A percentile compares a stretch with the other conserved stretches of the same genome.
Evolutionary conservation across 768 basidiomycete genomes (phyloP).

Genomic region (Saitozyma podzolica): DNA sequence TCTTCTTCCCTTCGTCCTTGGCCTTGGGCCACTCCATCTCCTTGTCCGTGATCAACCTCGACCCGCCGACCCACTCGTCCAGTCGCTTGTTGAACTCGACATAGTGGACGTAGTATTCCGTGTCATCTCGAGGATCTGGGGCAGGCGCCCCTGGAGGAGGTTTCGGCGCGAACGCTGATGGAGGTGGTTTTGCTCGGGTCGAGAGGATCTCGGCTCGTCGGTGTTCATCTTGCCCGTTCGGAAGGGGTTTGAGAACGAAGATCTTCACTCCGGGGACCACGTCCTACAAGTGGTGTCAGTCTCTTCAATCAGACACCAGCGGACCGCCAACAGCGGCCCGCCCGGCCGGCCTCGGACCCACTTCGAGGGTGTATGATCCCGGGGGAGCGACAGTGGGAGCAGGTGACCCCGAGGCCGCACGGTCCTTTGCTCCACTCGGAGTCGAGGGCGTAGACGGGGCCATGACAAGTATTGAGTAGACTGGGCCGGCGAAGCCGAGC

Average conservation of each 20-base stretch:
- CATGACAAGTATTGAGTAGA: conserved; percentile 15
- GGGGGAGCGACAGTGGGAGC: conserved; percentile 40
- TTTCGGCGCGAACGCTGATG: conserved; percentile 47
- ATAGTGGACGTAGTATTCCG: conserved; percentile 98
- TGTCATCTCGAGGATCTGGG: conserved; percentile 69
- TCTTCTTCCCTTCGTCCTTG: conserved; percentile 49
- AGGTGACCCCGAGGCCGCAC: conserved; percentile 39
- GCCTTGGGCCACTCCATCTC: conserved; percentile 86
- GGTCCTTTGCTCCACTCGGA: conserved; percentile 24
- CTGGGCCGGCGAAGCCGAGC: no score
- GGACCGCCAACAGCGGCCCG: not conserved
- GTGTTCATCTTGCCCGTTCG: conserved; percentile 76
- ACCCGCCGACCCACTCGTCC: conserved; percentile 93
- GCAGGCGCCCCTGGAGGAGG: conserved; percentile 57
- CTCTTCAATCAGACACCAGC: not conserved
- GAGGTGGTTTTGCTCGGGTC: conserved; percentile 76
- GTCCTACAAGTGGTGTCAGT: conserved; percentile 57
- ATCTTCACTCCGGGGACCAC: conserved; percentile 94
- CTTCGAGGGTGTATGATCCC: conserved; percentile 44
- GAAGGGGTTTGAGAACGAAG: conserved; percentile 76
- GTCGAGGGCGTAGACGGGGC: conserved; percentile 46
- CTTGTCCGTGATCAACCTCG: conserved; percentile 74
- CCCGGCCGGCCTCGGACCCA: conserved; percentile 15
- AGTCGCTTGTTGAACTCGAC: conserved; percentile 98
- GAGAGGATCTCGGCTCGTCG: conserved; percentile 94